Percentiles rank a stretch among this genome's conserved stretches.
Evolutionary conservation across 1,139 yeast species (phyloP).

Genomic region (Pneumocystis oryctolagi): DNA sequence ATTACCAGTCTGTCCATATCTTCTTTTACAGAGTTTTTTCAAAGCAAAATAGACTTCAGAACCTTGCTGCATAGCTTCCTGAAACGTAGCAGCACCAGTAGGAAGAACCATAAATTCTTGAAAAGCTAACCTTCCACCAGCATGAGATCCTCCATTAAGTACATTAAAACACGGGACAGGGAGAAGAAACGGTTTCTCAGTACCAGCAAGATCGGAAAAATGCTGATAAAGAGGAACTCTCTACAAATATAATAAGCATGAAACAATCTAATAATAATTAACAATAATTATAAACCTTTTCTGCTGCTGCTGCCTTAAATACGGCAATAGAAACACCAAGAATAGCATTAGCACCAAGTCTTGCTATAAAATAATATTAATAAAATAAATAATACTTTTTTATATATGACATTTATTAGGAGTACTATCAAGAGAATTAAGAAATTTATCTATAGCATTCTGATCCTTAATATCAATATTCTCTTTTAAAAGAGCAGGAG

Average conservation of each 20-base stretch:
- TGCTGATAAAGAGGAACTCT: slow-evolving; percentile 74
- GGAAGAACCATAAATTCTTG: slow-evolving; percentile 99
- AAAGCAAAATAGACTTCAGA: slow-evolving; percentile 92
- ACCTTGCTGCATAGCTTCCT: slow-evolving; percentile 90
- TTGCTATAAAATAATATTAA: slow-evolving; percentile 26
- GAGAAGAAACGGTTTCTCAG: slow-evolving; percentile 36
- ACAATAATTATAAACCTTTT: slow-evolving; percentile 29
- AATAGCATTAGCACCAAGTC: slow-evolving; percentile 91
- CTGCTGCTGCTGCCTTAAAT: slow-evolving; percentile 92
- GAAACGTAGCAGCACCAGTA: slow-evolving; percentile 67
- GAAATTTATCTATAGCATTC: slow-evolving; percentile 62
- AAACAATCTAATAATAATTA: neutral
- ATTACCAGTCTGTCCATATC: slow-evolving; percentile 61
- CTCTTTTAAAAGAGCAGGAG: slow-evolving; percentile 69
- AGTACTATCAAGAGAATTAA: slow-evolving; percentile 72
- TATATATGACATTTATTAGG: slow-evolving; percentile 47
- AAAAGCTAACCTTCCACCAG: slow-evolving; percentile 96
- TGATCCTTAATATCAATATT: slow-evolving; percentile 66
- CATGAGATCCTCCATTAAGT: slow-evolving; percentile 97
- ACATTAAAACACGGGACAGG: slow-evolving; percentile 50
- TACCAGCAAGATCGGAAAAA: slow-evolving; percentile 55
- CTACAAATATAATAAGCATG: slow-evolving; percentile 5
- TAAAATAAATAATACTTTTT: neutral
- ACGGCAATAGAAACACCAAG: slow-evolving; percentile 88
- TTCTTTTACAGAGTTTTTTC: slow-evolving; percentile 77